A percentile compares a stretch with the other conserved stretches of the same genome.
Evolutionary conservation across 2,329 filamentous ascomycete species (phyloP).

Genomic region (Cytospora schulzeri): DNA sequence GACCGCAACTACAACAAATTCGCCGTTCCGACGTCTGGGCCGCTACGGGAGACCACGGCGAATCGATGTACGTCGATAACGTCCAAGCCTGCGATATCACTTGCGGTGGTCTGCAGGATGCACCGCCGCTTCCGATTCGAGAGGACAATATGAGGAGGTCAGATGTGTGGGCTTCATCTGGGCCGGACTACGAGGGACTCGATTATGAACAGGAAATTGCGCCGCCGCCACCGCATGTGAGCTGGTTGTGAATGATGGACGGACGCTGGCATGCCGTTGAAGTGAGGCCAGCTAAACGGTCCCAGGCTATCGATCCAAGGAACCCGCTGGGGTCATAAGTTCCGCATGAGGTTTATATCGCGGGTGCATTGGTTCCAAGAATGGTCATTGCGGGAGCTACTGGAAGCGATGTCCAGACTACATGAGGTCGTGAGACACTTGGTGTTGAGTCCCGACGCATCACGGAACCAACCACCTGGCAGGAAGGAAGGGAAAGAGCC

Average conservation of each 20-base stretch:
- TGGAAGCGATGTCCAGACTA: not conserved
- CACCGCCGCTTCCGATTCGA: slow-evolving; percentile 14
- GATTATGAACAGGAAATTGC: slow-evolving; percentile 27
- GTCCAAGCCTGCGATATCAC: slow-evolving; percentile 23
- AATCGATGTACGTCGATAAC: slow-evolving; percentile 26
- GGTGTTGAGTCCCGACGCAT: not conserved
- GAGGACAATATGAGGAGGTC: slow-evolving; percentile 9
- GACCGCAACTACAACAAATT: slow-evolving; percentile 3
- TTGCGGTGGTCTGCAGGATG: slow-evolving; percentile 1
- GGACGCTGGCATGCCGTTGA: not conserved
- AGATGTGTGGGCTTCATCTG: slow-evolving; percentile 22
- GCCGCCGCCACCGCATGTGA: slow-evolving; percentile 18
- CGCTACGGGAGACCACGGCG: slow-evolving; percentile 14
- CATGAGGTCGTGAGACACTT: not conserved
- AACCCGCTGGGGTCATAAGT: too few relatives aligned
- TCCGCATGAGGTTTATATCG: too few relatives aligned
- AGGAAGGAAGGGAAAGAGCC: not conserved
- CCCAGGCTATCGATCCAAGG: not conserved
- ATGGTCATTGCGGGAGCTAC: not conserved
- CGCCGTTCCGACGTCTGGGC: slow-evolving; percentile 25
- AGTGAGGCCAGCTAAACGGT: not conserved
- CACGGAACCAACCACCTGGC: not conserved
- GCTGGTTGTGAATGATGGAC: slow-evolving; percentile 17
- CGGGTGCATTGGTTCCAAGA: not conserved
- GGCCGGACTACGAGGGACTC: slow-evolving; percentile 24